Percentiles rank a stretch among this genome's conserved stretches.
Evolutionary conservation across 768 basidiomycete species (phyloP).

Genomic region (Agrocybe pediades): DNA sequence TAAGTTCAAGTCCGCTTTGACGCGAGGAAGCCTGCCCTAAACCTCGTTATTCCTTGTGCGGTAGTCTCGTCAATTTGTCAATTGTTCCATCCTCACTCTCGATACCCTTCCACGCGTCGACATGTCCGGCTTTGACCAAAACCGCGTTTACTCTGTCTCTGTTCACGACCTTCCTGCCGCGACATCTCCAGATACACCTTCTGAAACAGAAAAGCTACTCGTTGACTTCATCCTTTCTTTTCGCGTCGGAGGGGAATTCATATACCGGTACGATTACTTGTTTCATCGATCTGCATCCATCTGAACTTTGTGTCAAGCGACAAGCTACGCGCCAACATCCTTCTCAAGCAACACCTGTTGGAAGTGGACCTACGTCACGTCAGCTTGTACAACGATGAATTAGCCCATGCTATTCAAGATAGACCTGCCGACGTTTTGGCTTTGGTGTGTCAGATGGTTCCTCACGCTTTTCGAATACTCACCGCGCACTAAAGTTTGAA

Average conservation of each 20-base stretch:
- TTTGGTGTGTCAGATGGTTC: conserved; percentile 53
- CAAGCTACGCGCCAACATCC: conserved; percentile 83
- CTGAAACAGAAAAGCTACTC: conserved; percentile 79
- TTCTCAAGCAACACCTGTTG: conserved; percentile 85
- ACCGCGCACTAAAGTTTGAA: conserved; percentile 70
- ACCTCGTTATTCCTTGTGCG: conserved; percentile 24
- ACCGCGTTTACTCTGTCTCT: conserved; percentile 79
- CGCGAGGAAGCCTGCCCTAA: conserved; percentile 38
- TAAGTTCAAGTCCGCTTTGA: conserved; percentile 3
- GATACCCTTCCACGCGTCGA: conserved; percentile 17
- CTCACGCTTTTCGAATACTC: not conserved
- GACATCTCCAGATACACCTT: conserved; percentile 67
- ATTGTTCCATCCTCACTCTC: conserved; percentile 3
- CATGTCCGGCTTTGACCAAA: conserved; percentile 90
- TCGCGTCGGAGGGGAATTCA: conserved; percentile 87
- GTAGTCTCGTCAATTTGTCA: conserved; percentile 8
- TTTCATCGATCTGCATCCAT: not conserved
- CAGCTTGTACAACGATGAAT: conserved; percentile 87
- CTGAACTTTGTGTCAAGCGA: conserved; percentile 52
- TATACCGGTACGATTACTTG: conserved; percentile 70
- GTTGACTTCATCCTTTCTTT: conserved; percentile 88
- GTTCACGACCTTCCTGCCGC: conserved; percentile 66
- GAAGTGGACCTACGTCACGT: conserved; percentile 84
- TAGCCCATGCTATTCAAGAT: conserved; percentile 90
- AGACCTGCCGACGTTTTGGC: conserved; percentile 88